Conservation (phyloP, 2,329 filamentous ascomycete species). For the Hypoxylon sp. region DNA sequence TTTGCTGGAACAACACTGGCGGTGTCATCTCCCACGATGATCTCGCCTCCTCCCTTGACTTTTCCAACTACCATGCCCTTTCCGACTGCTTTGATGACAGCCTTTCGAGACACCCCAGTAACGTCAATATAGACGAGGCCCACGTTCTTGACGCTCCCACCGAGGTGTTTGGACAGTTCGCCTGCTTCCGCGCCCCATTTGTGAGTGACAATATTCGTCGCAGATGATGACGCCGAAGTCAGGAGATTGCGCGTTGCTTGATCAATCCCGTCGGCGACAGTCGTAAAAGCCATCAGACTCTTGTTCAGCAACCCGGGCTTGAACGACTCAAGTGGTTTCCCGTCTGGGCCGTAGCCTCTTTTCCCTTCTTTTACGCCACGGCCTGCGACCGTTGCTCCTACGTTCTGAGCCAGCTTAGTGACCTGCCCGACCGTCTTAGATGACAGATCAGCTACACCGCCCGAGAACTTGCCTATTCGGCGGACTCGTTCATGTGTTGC, state of each 20-base stretch:
- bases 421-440: conserved; percentile 90
- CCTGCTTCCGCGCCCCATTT: conserved; percentile 90
- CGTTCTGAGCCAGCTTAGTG: conserved; percentile 85
- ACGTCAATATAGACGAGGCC: conserved; percentile 98
- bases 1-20: conserved; percentile 46
- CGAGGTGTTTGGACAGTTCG: conserved; percentile 78
- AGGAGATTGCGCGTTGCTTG: conserved; percentile 85
- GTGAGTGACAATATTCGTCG: conserved; percentile 88
- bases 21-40: conserved; percentile 77
- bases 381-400: conserved; percentile 82
- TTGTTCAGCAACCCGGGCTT: conserved; percentile 96
- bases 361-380: conserved; percentile 66
- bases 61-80: conserved; percentile 95
- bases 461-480: conserved; percentile 89
- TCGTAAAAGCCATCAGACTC: conserved; percentile 95
- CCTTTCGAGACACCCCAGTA: conserved; percentile 87
- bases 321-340: conserved; percentile 73
- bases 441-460: conserved; percentile 81
- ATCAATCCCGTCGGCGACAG: conserved; percentile 92
- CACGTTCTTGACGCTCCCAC: conserved; percentile 93
- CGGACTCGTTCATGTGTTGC: conserved; percentile 87
- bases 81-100: conserved; percentile 92
- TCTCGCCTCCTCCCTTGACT: conserved; percentile 79
- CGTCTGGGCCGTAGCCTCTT: conserved; percentile 77
- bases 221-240: conserved; percentile 78